Conservation (phyloP, 108 stramenopile genomes). For the Skeletonema menzelii region DNA sequence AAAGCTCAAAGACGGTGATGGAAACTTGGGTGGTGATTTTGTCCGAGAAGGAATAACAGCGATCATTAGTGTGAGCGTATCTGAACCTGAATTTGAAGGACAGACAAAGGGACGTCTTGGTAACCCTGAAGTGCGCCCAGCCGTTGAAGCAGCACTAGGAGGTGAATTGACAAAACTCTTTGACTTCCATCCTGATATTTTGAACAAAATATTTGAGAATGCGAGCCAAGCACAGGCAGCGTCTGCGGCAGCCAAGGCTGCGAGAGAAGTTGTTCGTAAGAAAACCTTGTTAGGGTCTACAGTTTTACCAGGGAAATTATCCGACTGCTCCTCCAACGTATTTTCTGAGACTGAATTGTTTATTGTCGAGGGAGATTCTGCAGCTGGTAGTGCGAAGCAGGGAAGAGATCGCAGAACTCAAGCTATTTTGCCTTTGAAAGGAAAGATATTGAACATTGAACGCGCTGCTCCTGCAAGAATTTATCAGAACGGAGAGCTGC, state of each 20-base stretch:
- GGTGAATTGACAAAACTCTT: constrained; percentile 82
- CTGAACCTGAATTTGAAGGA: constrained; percentile 96
- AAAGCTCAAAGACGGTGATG: constrained; percentile 73
- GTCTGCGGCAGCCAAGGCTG: constrained; percentile 90
- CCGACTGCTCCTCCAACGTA: constrained; percentile 75
- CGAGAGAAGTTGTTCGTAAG: constrained; percentile 92
- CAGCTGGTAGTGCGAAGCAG: constrained; percentile 95
- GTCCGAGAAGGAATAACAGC: constrained; percentile 93
- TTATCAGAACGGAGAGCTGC: constrained; percentile 91
- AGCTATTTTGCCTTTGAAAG: constrained; percentile 92
- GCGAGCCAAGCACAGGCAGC: constrained; percentile 88
- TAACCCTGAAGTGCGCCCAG: constrained; percentile 90
- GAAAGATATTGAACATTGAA: constrained; percentile 97
- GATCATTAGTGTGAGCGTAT: constrained; percentile 85
- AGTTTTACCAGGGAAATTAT: constrained; percentile 92
- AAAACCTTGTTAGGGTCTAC: constrained; percentile 90
- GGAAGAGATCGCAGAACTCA: constrained; percentile 92
- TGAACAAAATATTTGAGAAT: constrained; percentile 83
- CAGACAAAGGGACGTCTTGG: constrained; percentile 97
- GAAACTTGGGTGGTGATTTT: constrained; percentile 89
- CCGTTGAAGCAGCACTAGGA: constrained; percentile 81
- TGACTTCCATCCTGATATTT: constrained; percentile 87
- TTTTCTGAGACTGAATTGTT: constrained; percentile 89
- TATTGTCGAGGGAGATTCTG: constrained; percentile 95
- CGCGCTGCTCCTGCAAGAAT: constrained; percentile 89